Evolutionary conservation across 208 protist species (phyloP).

Genomic region (Leishmania tarentolae): DNA sequence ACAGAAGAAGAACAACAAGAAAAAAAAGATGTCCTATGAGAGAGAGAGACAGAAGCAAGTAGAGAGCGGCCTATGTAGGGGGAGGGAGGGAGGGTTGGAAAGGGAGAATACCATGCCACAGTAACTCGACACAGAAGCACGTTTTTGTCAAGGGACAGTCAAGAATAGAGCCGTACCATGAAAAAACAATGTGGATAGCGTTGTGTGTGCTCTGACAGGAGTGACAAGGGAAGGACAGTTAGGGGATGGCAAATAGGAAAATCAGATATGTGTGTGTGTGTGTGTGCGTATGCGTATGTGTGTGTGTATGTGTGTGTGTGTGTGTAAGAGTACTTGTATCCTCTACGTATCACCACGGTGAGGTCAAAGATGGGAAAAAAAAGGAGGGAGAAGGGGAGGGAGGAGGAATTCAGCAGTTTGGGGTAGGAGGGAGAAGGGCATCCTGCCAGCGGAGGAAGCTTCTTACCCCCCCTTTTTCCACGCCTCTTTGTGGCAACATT

Average conservation of each 20-base stretch:
- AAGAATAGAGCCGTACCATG: too few species aligned
- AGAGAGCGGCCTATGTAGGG: neutral
- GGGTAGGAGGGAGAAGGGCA: neutral
- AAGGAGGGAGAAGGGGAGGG: neutral
- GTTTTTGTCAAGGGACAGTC: too few species aligned
- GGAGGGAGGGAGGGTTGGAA: neutral
- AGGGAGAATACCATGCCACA: too few species aligned
- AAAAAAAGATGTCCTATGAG: too few species aligned
- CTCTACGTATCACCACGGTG: neutral
- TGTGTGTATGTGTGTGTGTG: neutral
- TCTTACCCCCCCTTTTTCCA: too few species aligned
- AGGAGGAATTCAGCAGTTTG: neutral
- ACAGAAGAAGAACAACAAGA: neutral
- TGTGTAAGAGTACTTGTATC: neutral
- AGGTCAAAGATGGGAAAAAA: neutral
- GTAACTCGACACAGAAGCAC: too few species aligned
- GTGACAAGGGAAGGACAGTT: neutral
- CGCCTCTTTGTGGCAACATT: neutral
- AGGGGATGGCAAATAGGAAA: too few species aligned
- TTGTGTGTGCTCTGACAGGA: too few species aligned
- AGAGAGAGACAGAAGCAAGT: neutral
- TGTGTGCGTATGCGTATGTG: neutral
- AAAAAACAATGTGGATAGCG: too few species aligned
- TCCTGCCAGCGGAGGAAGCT: neutral
- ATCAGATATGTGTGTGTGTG: too few species aligned